Evolutionary conservation across 331 rosid species (phyloP).

Genomic region (Erythrophleum ivorense): DNA sequence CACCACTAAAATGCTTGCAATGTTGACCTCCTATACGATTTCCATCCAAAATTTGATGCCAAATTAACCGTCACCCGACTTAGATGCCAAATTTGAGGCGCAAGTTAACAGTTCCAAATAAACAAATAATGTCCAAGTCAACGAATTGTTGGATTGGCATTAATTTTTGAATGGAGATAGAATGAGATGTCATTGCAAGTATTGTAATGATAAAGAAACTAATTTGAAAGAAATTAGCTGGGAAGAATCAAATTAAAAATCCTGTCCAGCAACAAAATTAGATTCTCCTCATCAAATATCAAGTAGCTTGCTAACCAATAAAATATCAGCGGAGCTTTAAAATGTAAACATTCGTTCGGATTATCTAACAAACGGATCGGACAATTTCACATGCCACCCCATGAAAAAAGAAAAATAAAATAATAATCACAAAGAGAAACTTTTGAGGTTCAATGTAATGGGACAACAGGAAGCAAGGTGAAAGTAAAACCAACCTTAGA

Average conservation of each 20-base stretch:
- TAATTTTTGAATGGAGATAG: neutral
- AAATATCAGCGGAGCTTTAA: constrained; percentile 22
- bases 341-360: constrained; percentile 25
- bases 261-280: neutral
- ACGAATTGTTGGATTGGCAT: neutral
- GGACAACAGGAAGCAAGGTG: neutral
- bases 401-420: constrained; percentile 34
- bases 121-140: neutral
- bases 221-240: neutral
- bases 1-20: neutral
- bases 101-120: neutral
- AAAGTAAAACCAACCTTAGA: constrained; percentile 61
- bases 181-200: neutral
- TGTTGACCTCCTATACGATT: neutral
- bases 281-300: neutral
- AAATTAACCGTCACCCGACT: neutral
- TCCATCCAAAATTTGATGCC: neutral
- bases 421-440: constrained; percentile 21
- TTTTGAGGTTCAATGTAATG: constrained; percentile 29
- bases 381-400: constrained; percentile 55
- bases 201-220: neutral
- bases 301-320: neutral
- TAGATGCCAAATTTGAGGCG: neutral
- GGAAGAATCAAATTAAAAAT: neutral
- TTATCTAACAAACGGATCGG: constrained; percentile 55